Base-by-base conservation (phyloP, 2,329 filamentous ascomycete species). In the Diplodia corticola region DNA sequence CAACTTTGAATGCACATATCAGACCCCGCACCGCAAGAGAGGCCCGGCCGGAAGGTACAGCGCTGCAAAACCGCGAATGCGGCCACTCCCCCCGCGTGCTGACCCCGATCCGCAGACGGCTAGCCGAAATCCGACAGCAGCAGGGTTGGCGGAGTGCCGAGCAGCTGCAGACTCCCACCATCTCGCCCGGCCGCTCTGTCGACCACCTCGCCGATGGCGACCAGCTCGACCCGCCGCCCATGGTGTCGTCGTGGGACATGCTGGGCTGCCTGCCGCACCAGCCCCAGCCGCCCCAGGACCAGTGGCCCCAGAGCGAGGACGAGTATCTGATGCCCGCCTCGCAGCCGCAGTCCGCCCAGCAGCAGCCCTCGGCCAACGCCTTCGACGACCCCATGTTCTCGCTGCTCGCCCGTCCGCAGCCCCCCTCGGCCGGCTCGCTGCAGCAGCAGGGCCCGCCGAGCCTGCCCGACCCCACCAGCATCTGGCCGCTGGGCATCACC, bases 401-500 rank as follows among this genome's bases (percentile, higher is more conserved):
- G 12, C 59, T 63, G 30, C 28, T 63, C 10, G 24, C 59, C 22
- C 12, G 48, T 1, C 40, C 40, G 17, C 59, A 37, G 33, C 28
- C 59, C 2, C 44, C 44, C 28, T 30, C 44, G 28, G 4, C 59
- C 4, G 59, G 13, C 22, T 17, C 24, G 44, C 28, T 51, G 48
- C 59, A 35, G 6, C 59, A 35, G 6, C 40, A n/a, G n/a, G 44
- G 44, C 28, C 28, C 48, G 6, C 46, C 44, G 12, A 63, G 44
- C 28, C 17, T 63, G 13, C 44, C 48, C 44, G 44, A 28, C 5
- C n/a, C 59, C 46, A 12, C 59, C 48, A 49, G 37, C 55, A 20
- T 50, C 33, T 63, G 59, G 61, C 61, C 61, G 7, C 20, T 51
- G 61, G 49, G 49, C 6, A 54, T 64, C 48, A 54, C 73, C 49